Conservation (phyloP, 495 filamentous ascomycete species). For the Penicillium pulvis region DNA sequence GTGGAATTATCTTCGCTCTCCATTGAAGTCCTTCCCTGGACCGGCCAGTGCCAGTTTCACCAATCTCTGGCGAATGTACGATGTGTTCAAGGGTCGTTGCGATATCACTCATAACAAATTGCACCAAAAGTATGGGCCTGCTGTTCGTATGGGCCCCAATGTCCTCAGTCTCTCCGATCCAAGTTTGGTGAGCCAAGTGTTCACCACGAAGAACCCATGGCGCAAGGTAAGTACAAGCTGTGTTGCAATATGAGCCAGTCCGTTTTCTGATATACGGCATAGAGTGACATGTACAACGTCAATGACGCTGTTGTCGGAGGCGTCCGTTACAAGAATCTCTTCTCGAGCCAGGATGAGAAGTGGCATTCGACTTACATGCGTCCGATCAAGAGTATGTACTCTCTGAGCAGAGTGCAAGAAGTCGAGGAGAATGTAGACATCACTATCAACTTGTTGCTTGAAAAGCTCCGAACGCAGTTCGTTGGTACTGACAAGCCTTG, state of each 20-base stretch:
- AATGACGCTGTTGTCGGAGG: constrained; percentile 25
- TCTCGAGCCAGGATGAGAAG: constrained; percentile 47
- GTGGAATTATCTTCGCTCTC: constrained; percentile 27
- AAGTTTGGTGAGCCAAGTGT: constrained; percentile 33
- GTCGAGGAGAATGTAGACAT: constrained; percentile 36
- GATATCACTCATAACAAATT: constrained; percentile 31
- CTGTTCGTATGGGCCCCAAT: constrained; percentile 41
- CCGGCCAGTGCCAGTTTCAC: constrained; percentile 27
- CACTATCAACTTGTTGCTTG: constrained; percentile 24
- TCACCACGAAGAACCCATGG: constrained; percentile 34
- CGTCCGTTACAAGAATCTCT: constrained; percentile 30
- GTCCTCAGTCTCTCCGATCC: constrained; percentile 40
- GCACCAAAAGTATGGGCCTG: constrained; percentile 37
- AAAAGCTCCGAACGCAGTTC: constrained; percentile 24
- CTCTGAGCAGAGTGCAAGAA: constrained; percentile 36
- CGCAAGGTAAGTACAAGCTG: constrained; percentile 26
- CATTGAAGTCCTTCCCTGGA: constrained; percentile 31
- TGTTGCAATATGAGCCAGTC: background rate
- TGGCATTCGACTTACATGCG: constrained; percentile 34
- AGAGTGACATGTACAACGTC: constrained; percentile 33
- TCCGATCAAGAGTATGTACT: constrained; percentile 40
- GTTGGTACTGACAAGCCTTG: constrained; percentile 24
- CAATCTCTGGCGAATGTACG: constrained; percentile 31
- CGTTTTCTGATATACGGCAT: background rate
- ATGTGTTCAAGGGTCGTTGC: constrained; percentile 28